Evolutionary conservation across 1,139 yeast species (phyloP).

Genomic region (Pichia cactophila): DNA sequence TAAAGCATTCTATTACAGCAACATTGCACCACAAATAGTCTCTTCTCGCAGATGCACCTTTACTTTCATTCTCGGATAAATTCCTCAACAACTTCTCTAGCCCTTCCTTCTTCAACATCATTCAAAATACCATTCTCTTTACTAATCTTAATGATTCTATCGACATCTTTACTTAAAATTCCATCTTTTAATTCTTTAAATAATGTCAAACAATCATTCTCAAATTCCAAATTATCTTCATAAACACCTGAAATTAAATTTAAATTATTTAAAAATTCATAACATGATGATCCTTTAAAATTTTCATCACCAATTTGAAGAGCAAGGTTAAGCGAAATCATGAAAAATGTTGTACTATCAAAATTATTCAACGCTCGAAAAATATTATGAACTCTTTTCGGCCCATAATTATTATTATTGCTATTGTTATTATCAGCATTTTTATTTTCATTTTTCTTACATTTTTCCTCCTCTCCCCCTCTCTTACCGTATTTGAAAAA

Average conservation of each 20-base stretch:
- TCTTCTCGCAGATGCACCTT: too few relatives aligned
- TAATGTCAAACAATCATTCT: conserved; percentile 14
- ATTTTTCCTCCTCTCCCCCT: background rate
- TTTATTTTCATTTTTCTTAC: too few relatives aligned
- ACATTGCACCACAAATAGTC: too few relatives aligned
- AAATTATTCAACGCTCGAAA: conserved; percentile 2
- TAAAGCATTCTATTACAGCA: too few relatives aligned
- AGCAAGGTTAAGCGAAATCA: conserved; percentile 19
- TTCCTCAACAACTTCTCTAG: conserved; percentile 7
- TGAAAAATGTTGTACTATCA: conserved; percentile 6
- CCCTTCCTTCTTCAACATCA: conserved; percentile 9
- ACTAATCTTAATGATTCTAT: conserved; percentile 9
- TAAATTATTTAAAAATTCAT: conserved; percentile 17
- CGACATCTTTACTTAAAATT: conserved; percentile 8
- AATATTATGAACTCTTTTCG: background rate
- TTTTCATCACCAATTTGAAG: conserved; percentile 1
- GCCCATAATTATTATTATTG: too few relatives aligned
- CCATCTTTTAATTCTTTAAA: conserved; percentile 11
- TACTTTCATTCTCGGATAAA: background rate
- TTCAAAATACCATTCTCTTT: conserved; percentile 1
- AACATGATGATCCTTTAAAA: conserved; percentile 15
- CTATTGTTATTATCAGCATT: background rate
- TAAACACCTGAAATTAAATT: conserved; percentile 14
- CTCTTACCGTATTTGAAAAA: conserved; percentile 19
- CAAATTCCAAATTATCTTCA: conserved; percentile 1